Base-by-base conservation (phyloP, 2,329 filamentous ascomycete genomes). In the Cercospora zeina region DNA sequence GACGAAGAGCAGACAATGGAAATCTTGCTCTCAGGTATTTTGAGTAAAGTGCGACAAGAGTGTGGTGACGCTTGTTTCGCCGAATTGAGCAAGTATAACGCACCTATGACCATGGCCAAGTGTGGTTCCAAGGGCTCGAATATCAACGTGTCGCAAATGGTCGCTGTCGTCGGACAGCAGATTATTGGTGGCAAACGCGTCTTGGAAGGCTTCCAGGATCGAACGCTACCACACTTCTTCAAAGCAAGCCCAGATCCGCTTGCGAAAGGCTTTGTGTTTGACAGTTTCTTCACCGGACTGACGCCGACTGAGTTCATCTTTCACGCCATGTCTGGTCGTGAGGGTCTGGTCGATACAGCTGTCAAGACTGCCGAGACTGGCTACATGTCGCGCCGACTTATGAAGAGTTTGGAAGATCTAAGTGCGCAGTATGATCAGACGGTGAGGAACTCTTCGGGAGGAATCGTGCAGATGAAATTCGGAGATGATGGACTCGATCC, bases 91-190 rank as follows among this genome's bases (percentile, higher is more conserved):
- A 89, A 87, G 66, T 92, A 92, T 79, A 99, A 99, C 70, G 88
- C 95, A 0, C 93, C 95, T 5, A 82, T 97, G 66, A 89, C 96
- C 79, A 99, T 99, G 95, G 95, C 95, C 64, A 95, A 91, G 65
- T 97, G 91, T 11, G 95, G 95, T 54, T 97, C 93, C 58, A 99
- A 99, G 77, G 95, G 95, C 74, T 96, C 92, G 4, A 89, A 91
- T 70, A 96, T 99, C 81, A 99, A 99, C 81, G 95, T 99, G 34
- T 95, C 95, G 8, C 95, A 99, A 80, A 99, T 99, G 95, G 90
- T 97, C 74, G 93, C 95, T 61, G 87, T 93, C 62, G 95, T 99
- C 73, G 95, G 95, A 55, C 95, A 99, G 78, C 95, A 99, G 71
- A 97, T 97, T 85, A 97, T 99, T 71, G 90, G 90, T 63, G 91